Percentiles rank a stretch among this genome's conserved stretches.
Conservation (phyloP, 2,329 filamentous ascomycete species). For the Diaporthe caulivora region DNA sequence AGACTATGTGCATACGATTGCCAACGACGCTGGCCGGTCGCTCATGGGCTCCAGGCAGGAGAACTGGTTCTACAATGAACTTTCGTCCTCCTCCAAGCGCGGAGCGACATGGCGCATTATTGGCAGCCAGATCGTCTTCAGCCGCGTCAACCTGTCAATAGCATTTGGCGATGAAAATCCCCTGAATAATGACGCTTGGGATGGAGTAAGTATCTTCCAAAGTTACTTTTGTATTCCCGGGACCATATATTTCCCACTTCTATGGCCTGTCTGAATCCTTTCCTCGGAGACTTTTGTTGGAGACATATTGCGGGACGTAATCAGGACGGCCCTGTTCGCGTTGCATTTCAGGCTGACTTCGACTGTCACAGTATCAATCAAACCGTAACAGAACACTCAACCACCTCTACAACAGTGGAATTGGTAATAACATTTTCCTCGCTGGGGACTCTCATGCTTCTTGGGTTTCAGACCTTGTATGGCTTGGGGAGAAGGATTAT, state of each 20-base stretch:
- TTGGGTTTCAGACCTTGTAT: slow-evolving; percentile 71
- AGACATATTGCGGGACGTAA: neutral
- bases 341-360: neutral
- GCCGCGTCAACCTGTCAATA: slow-evolving; percentile 51
- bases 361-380: slow-evolving; percentile 62
- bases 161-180: slow-evolving; percentile 49
- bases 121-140: slow-evolving; percentile 78
- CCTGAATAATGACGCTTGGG: slow-evolving; percentile 65
- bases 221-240: neutral
- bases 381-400: slow-evolving; percentile 79
- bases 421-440: slow-evolving; percentile 80
- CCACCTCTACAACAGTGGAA: slow-evolving; percentile 75
- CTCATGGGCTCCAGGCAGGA: slow-evolving; percentile 82
- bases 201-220: slow-evolving; percentile 41
- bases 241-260: too few relatives aligned
- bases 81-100: slow-evolving; percentile 70
- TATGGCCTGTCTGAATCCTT: neutral
- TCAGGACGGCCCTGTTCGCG: neutral
- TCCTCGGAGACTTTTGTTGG: neutral
- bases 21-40: slow-evolving; percentile 74
- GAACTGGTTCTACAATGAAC: slow-evolving; percentile 76
- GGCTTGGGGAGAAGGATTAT: slow-evolving; percentile 67
- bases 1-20: slow-evolving; percentile 72
- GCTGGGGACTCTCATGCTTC: slow-evolving; percentile 77
- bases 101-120: slow-evolving; percentile 78